Conservation (phyloP, 176 grass and related monocot genomes). For the Pontederia paniculata region DNA sequence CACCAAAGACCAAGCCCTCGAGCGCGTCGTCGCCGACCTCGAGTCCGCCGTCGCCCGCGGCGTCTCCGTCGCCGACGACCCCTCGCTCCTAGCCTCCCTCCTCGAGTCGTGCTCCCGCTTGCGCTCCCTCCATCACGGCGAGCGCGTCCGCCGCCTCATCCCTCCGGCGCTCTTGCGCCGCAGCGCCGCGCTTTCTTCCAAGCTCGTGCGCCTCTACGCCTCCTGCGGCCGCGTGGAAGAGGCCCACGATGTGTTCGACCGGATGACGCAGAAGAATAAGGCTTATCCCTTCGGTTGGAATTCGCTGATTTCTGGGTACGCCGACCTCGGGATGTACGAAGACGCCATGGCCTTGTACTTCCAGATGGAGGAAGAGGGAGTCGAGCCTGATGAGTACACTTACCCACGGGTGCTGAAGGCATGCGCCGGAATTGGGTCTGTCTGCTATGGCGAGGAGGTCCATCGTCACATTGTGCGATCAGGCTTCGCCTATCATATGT, state of each 20-base stretch:
- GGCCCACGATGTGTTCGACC: slow-evolving; percentile 60
- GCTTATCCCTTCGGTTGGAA: slow-evolving; percentile 38
- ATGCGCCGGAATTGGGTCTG: slow-evolving; percentile 30
- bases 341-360: slow-evolving; percentile 57
- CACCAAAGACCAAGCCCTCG: slow-evolving; percentile 22
- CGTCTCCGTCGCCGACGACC: slow-evolving; percentile 18
- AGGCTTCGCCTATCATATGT: slow-evolving; percentile 27
- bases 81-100: slow-evolving; percentile 29
- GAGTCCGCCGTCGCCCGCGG: slow-evolving; percentile 29
- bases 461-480: slow-evolving; percentile 43
- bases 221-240: slow-evolving; percentile 35
- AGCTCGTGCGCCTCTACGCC: slow-evolving; percentile 34
- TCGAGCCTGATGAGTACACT: slow-evolving; percentile 38
- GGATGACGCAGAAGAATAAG: slow-evolving; percentile 23
- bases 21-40: slow-evolving; percentile 41
- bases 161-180: slow-evolving; percentile 37
- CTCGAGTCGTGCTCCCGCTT: slow-evolving; percentile 24
- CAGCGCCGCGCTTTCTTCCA: slow-evolving; percentile 12
- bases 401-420: slow-evolving; percentile 35
- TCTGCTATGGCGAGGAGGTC: slow-evolving; percentile 26
- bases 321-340: slow-evolving; percentile 25
- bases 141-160: slow-evolving; percentile 30
- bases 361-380: slow-evolving; percentile 66
- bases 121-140: slow-evolving; percentile 7
- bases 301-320: slow-evolving; percentile 50